Base-by-base conservation (phyloP, 192 early-diverging fungal species). In the Mortierella hygrophila region DNA sequence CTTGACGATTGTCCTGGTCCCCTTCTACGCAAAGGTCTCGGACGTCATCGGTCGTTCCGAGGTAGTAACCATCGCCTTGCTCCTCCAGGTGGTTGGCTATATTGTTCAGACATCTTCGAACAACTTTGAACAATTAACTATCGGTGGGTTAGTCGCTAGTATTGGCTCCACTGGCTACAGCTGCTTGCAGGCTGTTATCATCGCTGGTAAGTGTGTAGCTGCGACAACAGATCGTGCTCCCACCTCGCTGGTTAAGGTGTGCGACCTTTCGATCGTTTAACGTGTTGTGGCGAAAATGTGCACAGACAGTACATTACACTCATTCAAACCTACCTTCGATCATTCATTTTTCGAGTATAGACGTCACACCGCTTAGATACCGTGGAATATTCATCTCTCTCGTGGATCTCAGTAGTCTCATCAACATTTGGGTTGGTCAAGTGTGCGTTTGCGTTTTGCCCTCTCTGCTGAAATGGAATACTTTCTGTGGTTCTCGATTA, bases 41-140 rank as follows among this genome's bases (percentile, higher is more conserved):
- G 75, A 76, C 16, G 75, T 76, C 26, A 76, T 65, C 35, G 75
- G 75, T 60, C 75, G 75, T 76, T 38, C 75, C 9, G 38, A 60
- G 23, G 41, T 54, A 37, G 11, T 76, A 23, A 65, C 75, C 26
- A 26, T 76, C 60, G 75, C 41, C 75, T 40, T 76, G 75, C 26
- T 68, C 21, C 29, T 76, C 57, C 26, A 76, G 23, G 55, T 76
- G 55, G 18, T 42, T 23, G 75, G 75, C 18, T 65, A 65, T n/a
- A 65, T 46, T 60, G 60, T 74, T 23, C 40, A 76, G 26, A 54
- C 47, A 65, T 63, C 75, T 4, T 65, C 75, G 38, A 68, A 76
- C 23, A 57, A 38, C 20, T 76, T 76, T 65, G 21, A n/a, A 38
- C 60, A 76, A 41, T 18, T 76, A 15, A 41, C 75, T 44, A 42